These are phyloP conservation scores for Umbilicaria muhlenbergii DNA, from an alignment of 495 filamentous ascomycete genomes.

Conservation along the genomic window DNA sequence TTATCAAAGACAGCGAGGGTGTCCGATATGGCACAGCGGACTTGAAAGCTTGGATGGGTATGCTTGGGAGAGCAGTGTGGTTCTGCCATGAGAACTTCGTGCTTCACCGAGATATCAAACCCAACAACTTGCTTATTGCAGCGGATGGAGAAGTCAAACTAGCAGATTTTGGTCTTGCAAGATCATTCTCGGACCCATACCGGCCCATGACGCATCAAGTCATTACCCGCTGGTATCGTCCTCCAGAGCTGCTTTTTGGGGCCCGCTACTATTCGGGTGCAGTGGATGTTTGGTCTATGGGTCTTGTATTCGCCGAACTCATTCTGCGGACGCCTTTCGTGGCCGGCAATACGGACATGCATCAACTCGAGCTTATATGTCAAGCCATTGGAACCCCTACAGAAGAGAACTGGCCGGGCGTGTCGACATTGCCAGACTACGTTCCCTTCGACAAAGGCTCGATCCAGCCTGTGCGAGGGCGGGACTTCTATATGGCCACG, in stretches of 20 bases:
- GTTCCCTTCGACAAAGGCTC: constrained; percentile 36
- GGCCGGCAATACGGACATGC: constrained; percentile 64
- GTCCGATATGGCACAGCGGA: constrained; percentile 67
- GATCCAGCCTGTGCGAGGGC: constrained; percentile 42
- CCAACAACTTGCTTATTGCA: constrained; percentile 92
- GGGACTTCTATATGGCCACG: constrained; percentile 48
- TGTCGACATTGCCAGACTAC: constrained; percentile 66
- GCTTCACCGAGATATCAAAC: constrained; percentile 96
- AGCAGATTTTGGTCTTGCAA: constrained; percentile 91
- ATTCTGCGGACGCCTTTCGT: constrained; percentile 67
- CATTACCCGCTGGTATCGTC: constrained; percentile 93
- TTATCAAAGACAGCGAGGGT: constrained; percentile 65
- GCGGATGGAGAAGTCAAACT: constrained; percentile 86
- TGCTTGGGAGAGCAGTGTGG: constrained; percentile 85
- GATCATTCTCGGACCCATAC: constrained; percentile 79
- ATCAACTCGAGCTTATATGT: constrained; percentile 65
- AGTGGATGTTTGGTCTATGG: constrained; percentile 94
- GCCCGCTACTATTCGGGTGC: constrained; percentile 77
- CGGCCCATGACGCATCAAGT: constrained; percentile 82
- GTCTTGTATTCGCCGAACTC: constrained; percentile 83
- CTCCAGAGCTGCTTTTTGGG: constrained; percentile 83
- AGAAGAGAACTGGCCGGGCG: constrained; percentile 92
- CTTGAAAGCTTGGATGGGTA: constrained; percentile 97
- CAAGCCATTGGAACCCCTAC: constrained; percentile 78
- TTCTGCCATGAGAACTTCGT: constrained; percentile 94